A percentile compares a stretch with the other conserved stretches of the same genome.
Conservation (phyloP, 805 yeast species). For the Metschnikowia orientalis region DNA sequence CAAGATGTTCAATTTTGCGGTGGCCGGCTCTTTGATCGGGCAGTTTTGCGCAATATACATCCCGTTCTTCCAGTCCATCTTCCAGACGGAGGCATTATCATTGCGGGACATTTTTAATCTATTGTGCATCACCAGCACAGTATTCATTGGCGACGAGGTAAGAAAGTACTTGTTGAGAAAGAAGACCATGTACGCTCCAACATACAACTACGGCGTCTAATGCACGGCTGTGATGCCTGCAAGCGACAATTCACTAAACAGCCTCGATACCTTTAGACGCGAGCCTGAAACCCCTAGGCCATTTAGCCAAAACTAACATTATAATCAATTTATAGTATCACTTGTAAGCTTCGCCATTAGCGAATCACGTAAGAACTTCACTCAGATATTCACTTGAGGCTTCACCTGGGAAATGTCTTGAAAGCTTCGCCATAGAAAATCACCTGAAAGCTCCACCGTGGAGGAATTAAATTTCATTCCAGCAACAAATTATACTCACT, state of each 20-base stretch:
- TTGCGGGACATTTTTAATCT: slow-evolving; percentile 67
- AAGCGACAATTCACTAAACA: not conserved
- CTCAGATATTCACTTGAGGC: too few relatives aligned
- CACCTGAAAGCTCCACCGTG: too few relatives aligned
- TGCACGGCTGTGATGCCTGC: slow-evolving; percentile 5
- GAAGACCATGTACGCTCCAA: slow-evolving; percentile 14
- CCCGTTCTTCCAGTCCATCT: slow-evolving; percentile 86
- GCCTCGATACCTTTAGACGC: not conserved
- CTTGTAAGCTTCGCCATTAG: too few relatives aligned
- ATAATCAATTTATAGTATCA: too few relatives aligned
- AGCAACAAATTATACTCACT: too few relatives aligned
- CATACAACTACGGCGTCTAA: slow-evolving; percentile 16
- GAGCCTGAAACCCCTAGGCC: too few relatives aligned
- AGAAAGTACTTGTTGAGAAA: slow-evolving; percentile 49
- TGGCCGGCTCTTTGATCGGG: slow-evolving; percentile 80
- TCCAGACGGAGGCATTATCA: slow-evolving; percentile 89
- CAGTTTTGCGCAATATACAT: slow-evolving; percentile 91
- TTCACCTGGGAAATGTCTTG: too few relatives aligned
- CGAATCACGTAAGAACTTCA: too few relatives aligned
- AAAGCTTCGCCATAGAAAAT: too few relatives aligned
- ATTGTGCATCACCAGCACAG: slow-evolving; percentile 64
- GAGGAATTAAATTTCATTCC: too few relatives aligned
- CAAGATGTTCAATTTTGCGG: slow-evolving; percentile 91
- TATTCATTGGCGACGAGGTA: slow-evolving; percentile 79
- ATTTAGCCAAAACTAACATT: too few relatives aligned